Evolutionary conservation across 2,329 filamentous ascomycete species (phyloP).

Genomic region (Pseudogymnoascus sp.): DNA sequence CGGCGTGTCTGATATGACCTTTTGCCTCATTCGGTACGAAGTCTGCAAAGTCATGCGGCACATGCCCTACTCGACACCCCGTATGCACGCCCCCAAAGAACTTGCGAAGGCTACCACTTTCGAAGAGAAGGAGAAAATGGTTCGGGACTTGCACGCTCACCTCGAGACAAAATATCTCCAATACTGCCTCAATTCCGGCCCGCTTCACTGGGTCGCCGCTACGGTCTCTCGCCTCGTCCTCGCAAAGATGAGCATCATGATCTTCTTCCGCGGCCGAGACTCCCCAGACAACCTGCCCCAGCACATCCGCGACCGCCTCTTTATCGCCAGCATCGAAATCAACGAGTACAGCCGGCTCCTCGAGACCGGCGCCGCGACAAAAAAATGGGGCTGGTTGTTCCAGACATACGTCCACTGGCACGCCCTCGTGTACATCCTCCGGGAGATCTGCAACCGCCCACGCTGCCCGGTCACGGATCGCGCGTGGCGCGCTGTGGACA

Average conservation of each 20-base stretch:
- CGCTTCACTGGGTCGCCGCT: constrained; percentile 44
- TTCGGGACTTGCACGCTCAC: constrained; percentile 23
- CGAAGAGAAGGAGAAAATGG: constrained; percentile 26
- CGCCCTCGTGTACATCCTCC: constrained; percentile 35
- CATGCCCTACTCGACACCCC: not conserved
- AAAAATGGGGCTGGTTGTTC: constrained; percentile 36
- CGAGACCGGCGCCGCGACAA: constrained; percentile 29
- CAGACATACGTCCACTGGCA: constrained; percentile 38
- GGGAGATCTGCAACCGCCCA: constrained; percentile 30
- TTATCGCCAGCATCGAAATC: constrained; percentile 33
- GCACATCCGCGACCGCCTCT: constrained; percentile 29
- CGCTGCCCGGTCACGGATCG: constrained; percentile 32
- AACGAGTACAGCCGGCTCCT: constrained; percentile 33
- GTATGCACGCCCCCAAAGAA: constrained; percentile 12
- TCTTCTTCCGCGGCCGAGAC: constrained; percentile 25
- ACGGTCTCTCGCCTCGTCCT: constrained; percentile 33
- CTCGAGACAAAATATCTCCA: constrained; percentile 27
- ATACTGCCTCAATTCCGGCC: constrained; percentile 31
- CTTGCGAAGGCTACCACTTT: constrained; percentile 14
- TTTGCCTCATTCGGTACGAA: constrained; percentile 30
- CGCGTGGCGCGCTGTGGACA: constrained; percentile 33
- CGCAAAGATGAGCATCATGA: constrained; percentile 32
- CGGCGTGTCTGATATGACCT: constrained; percentile 33
- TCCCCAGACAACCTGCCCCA: constrained; percentile 25
- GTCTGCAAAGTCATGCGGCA: constrained; percentile 24